These are phyloP conservation scores for Annulohypoxylon maeteangense DNA, from an alignment of 495 filamentous ascomycete species.

Conservation along the genomic window DNA sequence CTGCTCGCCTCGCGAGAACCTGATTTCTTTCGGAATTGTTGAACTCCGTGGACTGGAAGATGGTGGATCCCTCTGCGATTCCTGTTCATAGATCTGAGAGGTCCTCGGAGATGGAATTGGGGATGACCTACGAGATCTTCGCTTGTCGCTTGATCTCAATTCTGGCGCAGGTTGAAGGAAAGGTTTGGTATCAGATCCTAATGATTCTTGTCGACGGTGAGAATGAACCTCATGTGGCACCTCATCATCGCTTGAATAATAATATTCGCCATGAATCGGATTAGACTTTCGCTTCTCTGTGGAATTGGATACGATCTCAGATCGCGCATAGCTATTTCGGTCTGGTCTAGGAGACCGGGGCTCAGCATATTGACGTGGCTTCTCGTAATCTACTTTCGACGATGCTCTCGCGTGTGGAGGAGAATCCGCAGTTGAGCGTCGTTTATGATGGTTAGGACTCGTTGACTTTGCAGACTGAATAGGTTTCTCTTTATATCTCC, in stretches of 20 bases:
- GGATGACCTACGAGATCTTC: slow-evolving; percentile 37
- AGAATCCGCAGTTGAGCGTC: slow-evolving; percentile 39
- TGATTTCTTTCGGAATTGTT: slow-evolving; percentile 50
- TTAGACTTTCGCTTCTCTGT: slow-evolving; percentile 28
- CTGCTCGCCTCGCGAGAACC: slow-evolving; percentile 42
- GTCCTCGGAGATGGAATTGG: slow-evolving; percentile 39
- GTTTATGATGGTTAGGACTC: slow-evolving; percentile 44
- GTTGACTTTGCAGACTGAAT: slow-evolving; percentile 21
- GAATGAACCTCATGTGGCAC: slow-evolving; percentile 7
- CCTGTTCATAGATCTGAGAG: slow-evolving; percentile 42
- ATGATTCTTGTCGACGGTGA: slow-evolving; percentile 31
- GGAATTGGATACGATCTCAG: slow-evolving; percentile 31
- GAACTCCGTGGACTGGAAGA: slow-evolving; percentile 49
- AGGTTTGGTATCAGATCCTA: slow-evolving; percentile 13
- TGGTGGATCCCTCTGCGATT: slow-evolving; percentile 29
- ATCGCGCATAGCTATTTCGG: slow-evolving; percentile 24
- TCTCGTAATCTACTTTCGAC: slow-evolving; percentile 33
- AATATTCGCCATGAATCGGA: slow-evolving; percentile 34
- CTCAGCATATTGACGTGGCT: slow-evolving; percentile 24
- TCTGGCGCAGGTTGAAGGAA: slow-evolving; percentile 26
- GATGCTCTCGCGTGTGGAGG: slow-evolving; percentile 29
- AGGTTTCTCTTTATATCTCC: slow-evolving; percentile 38
- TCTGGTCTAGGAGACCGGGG: slow-evolving; percentile 30
- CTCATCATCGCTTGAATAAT: slow-evolving; percentile 47
- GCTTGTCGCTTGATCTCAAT: slow-evolving; percentile 27